Evolutionary conservation across 192 early-diverging fungal genomes (phyloP).

Genomic region (Neocallimastix lanati): DNA sequence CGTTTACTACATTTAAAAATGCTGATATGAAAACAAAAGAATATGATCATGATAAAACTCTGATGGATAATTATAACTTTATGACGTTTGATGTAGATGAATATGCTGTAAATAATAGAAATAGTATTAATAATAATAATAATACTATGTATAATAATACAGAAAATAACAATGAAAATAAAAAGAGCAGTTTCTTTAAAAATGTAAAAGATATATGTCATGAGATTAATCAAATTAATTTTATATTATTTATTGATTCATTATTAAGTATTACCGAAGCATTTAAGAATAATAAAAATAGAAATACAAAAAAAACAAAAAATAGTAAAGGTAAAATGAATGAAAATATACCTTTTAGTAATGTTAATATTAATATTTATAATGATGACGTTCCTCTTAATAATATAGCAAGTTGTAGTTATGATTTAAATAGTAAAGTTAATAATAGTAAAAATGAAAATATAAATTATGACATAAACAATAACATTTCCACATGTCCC

Average conservation of each 20-base stretch:
- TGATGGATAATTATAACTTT: background rate
- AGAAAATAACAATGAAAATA: no score
- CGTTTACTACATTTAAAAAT: background rate
- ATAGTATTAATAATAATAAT: no score
- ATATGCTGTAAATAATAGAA: background rate
- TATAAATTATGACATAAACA: no score
- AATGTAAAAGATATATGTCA: background rate
- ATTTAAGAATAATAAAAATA: background rate
- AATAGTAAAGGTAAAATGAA: background rate
- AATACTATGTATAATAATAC: no score
- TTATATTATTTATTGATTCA: background rate
- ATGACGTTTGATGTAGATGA: background rate
- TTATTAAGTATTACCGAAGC: background rate
- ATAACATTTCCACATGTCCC: no score
- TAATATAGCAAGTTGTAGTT: no score
- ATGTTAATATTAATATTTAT: no score
- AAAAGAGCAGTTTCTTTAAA: background rate
- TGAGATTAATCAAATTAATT: background rate
- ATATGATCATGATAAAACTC: background rate
- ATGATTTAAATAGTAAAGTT: no score
- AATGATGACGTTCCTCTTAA: no score
- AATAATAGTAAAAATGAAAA: no score
- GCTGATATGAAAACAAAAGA: background rate
- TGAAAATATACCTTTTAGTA: no score
- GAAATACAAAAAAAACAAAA: background rate